phyloP scores from a whole-genome alignment of 306 rosid species.

The Cucurbita ficifolia region DNA sequence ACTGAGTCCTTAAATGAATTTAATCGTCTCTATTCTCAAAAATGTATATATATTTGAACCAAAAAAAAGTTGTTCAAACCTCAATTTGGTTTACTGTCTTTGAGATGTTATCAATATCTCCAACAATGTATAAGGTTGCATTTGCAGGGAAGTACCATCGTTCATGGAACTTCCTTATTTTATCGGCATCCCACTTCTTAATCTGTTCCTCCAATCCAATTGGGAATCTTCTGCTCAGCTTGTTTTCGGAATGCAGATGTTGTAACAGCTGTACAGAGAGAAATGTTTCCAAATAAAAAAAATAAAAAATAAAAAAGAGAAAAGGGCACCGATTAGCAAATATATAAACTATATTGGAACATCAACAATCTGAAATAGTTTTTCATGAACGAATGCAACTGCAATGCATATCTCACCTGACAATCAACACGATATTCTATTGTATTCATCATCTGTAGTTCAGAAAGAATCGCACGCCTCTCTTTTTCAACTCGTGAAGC shows the following conservation, averaged over 20 bases:
- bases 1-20: conserved; percentile 11
- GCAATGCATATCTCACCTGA: conserved; percentile 46
- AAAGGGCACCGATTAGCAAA: conserved; percentile 8
- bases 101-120: conserved; percentile 75
- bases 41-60: neutral
- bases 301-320: conserved; percentile 9
- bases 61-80: conserved; percentile 29
- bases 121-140: conserved; percentile 92
- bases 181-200: conserved; percentile 95
- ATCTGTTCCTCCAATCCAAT: conserved; percentile 97
- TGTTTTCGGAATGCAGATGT: conserved; percentile 97
- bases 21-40: conserved; percentile 6
- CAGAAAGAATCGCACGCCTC: conserved; percentile 93
- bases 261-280: conserved; percentile 63
- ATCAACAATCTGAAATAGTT: neutral
- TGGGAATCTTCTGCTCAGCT: conserved; percentile 96
- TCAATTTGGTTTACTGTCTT: conserved; percentile 74
- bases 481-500: conserved; percentile 95
- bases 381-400: conserved; percentile 1
- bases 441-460: conserved; percentile 98
- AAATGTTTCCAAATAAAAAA: conserved; percentile 10
- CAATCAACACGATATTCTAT: conserved; percentile 97
- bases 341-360: neutral
- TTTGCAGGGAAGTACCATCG: conserved; percentile 99
- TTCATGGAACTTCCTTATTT: conserved; percentile 94